phyloP scores from a whole-genome alignment of 1,139 yeast genomes.

The Groenewaldozyma sp. region DNA sequence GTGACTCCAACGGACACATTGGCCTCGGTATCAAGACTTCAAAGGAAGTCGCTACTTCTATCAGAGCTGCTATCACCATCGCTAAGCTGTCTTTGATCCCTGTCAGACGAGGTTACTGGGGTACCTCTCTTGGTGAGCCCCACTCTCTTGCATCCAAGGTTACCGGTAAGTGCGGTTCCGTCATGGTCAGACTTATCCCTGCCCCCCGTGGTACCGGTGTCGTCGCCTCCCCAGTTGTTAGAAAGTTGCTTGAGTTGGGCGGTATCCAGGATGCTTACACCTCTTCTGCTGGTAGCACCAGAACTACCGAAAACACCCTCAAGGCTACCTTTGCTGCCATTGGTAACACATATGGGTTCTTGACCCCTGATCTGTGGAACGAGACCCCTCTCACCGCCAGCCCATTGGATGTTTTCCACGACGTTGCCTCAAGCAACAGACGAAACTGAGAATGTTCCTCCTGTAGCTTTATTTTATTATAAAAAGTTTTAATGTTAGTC shows the following conservation, averaged over 20 bases:
- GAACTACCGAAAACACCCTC: constrained; percentile 99
- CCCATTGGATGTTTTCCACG: constrained; percentile 81
- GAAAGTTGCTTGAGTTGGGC: constrained; percentile 97
- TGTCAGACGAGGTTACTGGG: constrained; percentile 99
- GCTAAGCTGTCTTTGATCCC: constrained; percentile 99
- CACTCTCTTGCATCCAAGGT: constrained; percentile 98
- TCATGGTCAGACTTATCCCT: constrained; percentile 95
- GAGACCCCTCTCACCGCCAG: constrained; percentile 76
- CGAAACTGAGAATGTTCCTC: constrained; percentile 6
- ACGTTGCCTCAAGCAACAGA: constrained; percentile 22
- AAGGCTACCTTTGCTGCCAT: constrained; percentile 99
- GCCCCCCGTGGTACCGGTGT: constrained; percentile 99
- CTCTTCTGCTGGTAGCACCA: constrained; percentile 97
- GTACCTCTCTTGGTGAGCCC: constrained; percentile 98
- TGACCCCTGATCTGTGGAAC: constrained; percentile 99
- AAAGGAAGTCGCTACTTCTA: constrained; percentile 99
- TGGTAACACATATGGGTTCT: constrained; percentile 99
- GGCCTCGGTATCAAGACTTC: constrained; percentile 99
- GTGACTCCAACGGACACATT: constrained; percentile 99
- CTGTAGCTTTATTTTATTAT: too few relatives aligned
- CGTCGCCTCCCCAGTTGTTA: constrained; percentile 99
- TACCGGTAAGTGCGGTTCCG: constrained; percentile 99
- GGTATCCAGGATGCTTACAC: constrained; percentile 99
- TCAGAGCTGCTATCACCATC: constrained; percentile 98
- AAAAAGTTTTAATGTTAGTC: too few relatives aligned